phyloP scores from a whole-genome alignment of 2,329 filamentous ascomycete species.

The Calonectria crousiana region DNA sequence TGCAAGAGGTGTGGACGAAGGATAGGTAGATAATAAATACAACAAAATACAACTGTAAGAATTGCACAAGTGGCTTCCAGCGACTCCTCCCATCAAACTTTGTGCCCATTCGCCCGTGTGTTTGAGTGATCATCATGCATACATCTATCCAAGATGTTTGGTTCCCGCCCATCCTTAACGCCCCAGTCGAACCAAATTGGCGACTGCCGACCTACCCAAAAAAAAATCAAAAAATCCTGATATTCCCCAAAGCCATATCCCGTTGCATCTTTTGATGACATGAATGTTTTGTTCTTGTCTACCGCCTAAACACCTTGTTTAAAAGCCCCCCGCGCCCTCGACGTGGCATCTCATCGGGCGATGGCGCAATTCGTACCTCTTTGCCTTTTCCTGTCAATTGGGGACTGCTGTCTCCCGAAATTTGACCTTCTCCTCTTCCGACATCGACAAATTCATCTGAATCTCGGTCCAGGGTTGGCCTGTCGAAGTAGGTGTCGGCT shows the following conservation, averaged over 20 bases:
- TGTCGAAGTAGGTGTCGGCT: constrained; percentile 46
- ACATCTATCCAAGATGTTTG: constrained; percentile 12
- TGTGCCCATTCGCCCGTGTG: not conserved
- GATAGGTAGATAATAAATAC: not conserved
- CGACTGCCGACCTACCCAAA: not conserved
- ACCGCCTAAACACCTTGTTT: constrained; percentile 52
- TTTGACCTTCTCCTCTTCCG: constrained; percentile 40
- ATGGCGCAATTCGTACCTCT: constrained; percentile 31
- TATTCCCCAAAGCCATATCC: constrained; percentile 7
- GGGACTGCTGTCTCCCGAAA: constrained; percentile 31
- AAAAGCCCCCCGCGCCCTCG: constrained; percentile 48
- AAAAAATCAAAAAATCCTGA: not conserved
- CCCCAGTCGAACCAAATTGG: constrained; percentile 15
- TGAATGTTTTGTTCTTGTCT: constrained; percentile 38
- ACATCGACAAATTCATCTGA: constrained; percentile 53
- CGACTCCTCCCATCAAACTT: not conserved
- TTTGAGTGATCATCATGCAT: constrained; percentile 11
- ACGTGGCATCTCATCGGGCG: constrained; percentile 37
- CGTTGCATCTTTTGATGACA: not conserved
- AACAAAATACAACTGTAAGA: constrained; percentile 4
- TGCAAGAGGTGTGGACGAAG: not conserved
- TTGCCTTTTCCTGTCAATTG: constrained; percentile 36
- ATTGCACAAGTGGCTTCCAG: not conserved
- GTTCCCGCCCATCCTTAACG: constrained; percentile 9
- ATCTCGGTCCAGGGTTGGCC: constrained; percentile 39